phyloP scores from a whole-genome alignment of 2,329 filamentous ascomycete species.

The Aquanectria penicillioides region DNA sequence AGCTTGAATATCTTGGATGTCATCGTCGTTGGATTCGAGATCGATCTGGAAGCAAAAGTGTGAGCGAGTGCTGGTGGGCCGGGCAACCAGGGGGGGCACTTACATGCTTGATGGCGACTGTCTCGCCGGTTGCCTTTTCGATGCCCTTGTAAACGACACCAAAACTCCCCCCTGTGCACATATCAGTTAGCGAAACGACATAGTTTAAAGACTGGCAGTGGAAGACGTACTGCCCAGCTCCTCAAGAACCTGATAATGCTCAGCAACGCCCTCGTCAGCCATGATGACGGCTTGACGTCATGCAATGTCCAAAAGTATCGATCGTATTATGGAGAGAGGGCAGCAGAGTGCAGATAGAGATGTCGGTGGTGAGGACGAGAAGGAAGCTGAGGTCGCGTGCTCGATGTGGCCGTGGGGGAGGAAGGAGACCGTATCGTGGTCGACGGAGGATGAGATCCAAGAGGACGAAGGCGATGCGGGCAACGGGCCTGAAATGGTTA shows the following conservation, averaged over 20 bases:
- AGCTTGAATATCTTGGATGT: constrained; percentile 97
- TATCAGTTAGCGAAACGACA: constrained; percentile 18
- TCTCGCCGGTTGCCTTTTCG: constrained; percentile 87
- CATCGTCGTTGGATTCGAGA: constrained; percentile 97
- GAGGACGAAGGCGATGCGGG: neutral
- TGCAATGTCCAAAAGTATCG: constrained; percentile 27
- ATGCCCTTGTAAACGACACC: constrained; percentile 97
- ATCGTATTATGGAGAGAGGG: constrained; percentile 11
- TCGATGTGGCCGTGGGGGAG: neutral
- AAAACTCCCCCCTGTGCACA: constrained; percentile 86
- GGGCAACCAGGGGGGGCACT: constrained; percentile 48
- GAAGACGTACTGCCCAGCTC: constrained; percentile 86
- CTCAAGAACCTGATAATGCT: constrained; percentile 93
- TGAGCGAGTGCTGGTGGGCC: constrained; percentile 27
- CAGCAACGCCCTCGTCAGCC: constrained; percentile 76
- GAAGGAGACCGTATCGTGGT: neutral
- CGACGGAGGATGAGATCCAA: neutral
- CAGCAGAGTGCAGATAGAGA: constrained; percentile 15
- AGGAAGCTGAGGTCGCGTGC: no score
- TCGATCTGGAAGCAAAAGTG: constrained; percentile 76
- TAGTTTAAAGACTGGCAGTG: neutral
- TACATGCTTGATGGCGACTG: constrained; percentile 97
- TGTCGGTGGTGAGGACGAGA: no score
- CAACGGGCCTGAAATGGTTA: constrained; percentile 24
- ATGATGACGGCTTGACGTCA: constrained; percentile 54